phyloP scores from a whole-genome alignment of 2,329 filamentous ascomycete species.

The Penicillium carneum region DNA sequence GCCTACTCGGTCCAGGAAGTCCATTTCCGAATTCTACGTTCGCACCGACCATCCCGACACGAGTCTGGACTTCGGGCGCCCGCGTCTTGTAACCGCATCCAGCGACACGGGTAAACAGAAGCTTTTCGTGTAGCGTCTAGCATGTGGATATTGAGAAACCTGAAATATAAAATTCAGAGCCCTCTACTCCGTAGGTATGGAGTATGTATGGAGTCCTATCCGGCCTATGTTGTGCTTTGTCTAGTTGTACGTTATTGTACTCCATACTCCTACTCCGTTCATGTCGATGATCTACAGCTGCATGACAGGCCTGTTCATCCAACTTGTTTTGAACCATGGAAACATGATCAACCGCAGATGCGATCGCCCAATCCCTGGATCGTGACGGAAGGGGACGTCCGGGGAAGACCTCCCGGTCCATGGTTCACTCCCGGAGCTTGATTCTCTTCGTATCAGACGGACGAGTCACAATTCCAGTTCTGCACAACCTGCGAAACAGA shows the following conservation, averaged over 20 bases:
- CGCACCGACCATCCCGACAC: conserved; percentile 17
- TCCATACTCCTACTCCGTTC: background rate
- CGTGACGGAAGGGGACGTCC: conserved; percentile 24
- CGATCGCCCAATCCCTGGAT: conserved; percentile 24
- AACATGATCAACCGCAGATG: conserved; percentile 15
- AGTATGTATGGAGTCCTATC: background rate
- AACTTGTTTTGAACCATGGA: conserved; percentile 8
- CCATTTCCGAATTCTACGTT: conserved; percentile 13
- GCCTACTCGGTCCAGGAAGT: conserved; percentile 15
- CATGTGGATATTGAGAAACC: conserved; percentile 8
- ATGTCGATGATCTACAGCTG: conserved; percentile 4
- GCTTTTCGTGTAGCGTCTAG: conserved; percentile 13
- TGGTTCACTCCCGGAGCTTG: conserved; percentile 35
- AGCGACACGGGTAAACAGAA: conserved; percentile 14
- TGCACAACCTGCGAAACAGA: conserved; percentile 6
- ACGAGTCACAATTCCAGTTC: conserved; percentile 8
- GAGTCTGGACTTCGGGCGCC: conserved; percentile 18
- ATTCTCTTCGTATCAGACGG: conserved; percentile 20
- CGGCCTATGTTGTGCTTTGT: background rate
- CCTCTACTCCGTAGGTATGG: background rate
- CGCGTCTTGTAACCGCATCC: conserved; percentile 9
- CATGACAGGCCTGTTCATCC: conserved; percentile 6
- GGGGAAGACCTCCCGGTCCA: conserved; percentile 32
- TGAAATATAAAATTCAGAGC: background rate
- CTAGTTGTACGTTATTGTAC: background rate